Evolutionary conservation across 1,284 basidiomycete genomes (phyloP), one percentile per base, ranked within the genome.

Genomic region (Ceraceosorus bombacis): DNA sequence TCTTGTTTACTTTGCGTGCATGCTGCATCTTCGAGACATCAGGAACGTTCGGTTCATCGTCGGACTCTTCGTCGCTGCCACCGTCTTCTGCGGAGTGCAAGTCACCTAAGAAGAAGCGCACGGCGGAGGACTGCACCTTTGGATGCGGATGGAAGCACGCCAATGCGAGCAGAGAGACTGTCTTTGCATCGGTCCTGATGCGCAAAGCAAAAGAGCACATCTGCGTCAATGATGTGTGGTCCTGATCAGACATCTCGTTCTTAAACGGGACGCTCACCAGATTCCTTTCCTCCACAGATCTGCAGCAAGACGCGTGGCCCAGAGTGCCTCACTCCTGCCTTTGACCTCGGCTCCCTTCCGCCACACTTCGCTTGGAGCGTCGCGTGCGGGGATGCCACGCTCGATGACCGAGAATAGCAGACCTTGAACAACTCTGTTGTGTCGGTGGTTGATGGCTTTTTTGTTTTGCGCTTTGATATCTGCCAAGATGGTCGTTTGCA

Each of bases 321-420:
- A 98, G 84, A 97, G 88, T 2, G 94, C 93, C 73, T 97, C 94
- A 7, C 69, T 68, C 60, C 71, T 73, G 40, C 71, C 67, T 89
- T 88, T 6, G 85, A 85, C 81, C 81, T 78, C 5, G 85, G 72
- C 65, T 17, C 62, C 51, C 27, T 27, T 27, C 27, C 36, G 41
- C 12, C 13, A 41, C 56, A 9, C 58, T 54, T n/a, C 48, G 41
- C 10, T 10, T 15, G 43, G 43, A 10, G 43, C 43, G 43, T 55
- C 48, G 2, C 41, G 41, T 4, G 37, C 43, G 10, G 51, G 41
- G 86, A 94, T 83, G 10, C 90, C 91, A 41, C 86, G 84, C 78
- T 97, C 92, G 6, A 98, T 86, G 89, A 98, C 97, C 55, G 85
- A 84, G 77, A 98, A 98, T 39, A 98, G 82, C 82, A 98, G 88